phyloP scores from a whole-genome alignment of 1,284 basidiomycete species.

The Earliella scabrosa region DNA sequence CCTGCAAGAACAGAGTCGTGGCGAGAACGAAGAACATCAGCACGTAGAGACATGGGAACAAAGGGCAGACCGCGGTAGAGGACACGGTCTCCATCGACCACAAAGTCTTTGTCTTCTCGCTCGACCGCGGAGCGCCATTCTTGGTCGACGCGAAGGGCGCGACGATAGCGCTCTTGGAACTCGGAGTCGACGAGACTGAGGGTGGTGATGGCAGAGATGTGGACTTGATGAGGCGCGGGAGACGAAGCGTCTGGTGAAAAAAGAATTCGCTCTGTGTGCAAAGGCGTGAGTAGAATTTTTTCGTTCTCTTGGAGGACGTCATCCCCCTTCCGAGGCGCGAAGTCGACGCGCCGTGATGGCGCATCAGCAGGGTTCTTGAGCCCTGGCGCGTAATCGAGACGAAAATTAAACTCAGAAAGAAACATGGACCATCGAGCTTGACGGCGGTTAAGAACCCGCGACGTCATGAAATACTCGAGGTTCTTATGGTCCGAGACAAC shows the following conservation, averaged over 20 bases:
- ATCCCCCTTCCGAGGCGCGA: slow-evolving; percentile 39
- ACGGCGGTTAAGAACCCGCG: slow-evolving; percentile 38
- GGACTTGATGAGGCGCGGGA: not conserved
- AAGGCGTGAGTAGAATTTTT: slow-evolving; percentile 17
- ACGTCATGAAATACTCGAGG: slow-evolving; percentile 40
- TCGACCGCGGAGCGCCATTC: slow-evolving; percentile 30
- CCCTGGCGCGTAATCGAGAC: slow-evolving; percentile 39
- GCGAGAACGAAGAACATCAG: not conserved
- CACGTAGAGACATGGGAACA: not conserved
- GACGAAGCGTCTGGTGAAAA: slow-evolving; percentile 28
- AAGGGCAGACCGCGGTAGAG: no score
- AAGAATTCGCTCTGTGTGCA: not conserved
- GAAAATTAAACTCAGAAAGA: slow-evolving; percentile 36
- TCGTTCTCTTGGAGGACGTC: slow-evolving; percentile 18
- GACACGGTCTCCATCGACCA: no score
- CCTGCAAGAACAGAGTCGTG: not conserved
- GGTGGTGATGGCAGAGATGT: slow-evolving; percentile 28
- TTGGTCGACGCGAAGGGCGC: slow-evolving; percentile 18
- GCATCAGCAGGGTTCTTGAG: slow-evolving; percentile 40
- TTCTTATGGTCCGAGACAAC: slow-evolving; percentile 42
- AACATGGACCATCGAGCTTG: slow-evolving; percentile 45
- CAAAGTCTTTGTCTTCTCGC: slow-evolving; percentile 22
- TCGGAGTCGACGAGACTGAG: slow-evolving; percentile 35
- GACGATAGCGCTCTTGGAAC: slow-evolving; percentile 21
- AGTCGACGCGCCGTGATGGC: slow-evolving; percentile 37